phyloP scores from a whole-genome alignment of 257 asterid genomes.

The Solanum pennellii region DNA sequence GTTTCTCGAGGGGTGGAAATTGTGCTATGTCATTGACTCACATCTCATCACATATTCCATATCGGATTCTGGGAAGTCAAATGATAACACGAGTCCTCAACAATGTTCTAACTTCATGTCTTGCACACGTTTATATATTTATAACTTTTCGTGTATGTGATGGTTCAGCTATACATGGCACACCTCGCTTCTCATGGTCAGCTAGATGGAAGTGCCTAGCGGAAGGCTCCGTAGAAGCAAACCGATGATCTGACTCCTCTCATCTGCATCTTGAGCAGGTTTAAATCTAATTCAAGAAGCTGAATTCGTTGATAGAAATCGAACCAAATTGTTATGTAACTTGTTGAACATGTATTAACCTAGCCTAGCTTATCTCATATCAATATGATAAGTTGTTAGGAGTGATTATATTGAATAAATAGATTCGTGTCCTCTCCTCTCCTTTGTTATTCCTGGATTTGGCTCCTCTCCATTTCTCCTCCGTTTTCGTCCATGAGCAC shows the following conservation, averaged over 20 bases:
- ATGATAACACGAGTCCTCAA: neutral
- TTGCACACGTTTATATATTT: neutral
- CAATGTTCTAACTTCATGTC: neutral
- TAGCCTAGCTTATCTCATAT: neutral
- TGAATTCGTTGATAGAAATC: neutral
- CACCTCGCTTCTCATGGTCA: conserved; percentile 78
- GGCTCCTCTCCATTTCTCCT: neutral
- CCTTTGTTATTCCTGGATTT: neutral
- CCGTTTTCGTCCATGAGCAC: neutral
- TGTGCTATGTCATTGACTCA: neutral
- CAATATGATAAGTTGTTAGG: neutral
- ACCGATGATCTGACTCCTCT: neutral
- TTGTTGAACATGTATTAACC: neutral
- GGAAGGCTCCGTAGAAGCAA: neutral
- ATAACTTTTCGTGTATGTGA: neutral
- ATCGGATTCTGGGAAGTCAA: neutral
- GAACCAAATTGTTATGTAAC: neutral
- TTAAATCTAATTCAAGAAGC: neutral
- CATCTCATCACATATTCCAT: neutral
- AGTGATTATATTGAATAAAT: neutral
- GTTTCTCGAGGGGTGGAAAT: neutral
- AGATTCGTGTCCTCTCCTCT: neutral
- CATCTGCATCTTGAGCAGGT: neutral
- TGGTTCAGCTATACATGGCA: conserved; percentile 75
- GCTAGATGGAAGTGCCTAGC: conserved; percentile 77